These are phyloP conservation scores for Brettanomyces bruxellensis DNA, from an alignment of 805 yeast species.

Conservation along the genomic window DNA sequence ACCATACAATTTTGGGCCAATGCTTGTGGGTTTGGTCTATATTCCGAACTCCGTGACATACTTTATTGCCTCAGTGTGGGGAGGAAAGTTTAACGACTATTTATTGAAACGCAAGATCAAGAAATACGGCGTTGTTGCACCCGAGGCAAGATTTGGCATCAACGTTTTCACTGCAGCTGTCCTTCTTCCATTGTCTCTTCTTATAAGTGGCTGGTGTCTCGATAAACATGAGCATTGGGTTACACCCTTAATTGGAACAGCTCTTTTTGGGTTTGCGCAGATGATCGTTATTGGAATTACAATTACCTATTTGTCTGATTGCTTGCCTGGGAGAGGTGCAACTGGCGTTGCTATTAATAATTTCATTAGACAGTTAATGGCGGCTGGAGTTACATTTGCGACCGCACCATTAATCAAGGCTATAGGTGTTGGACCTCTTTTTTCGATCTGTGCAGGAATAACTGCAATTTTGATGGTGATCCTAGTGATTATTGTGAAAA, in stretches of 20 bases:
- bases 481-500: conserved; percentile 38
- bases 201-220: conserved; percentile 80
- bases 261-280: conserved; percentile 71
- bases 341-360: conserved; percentile 83
- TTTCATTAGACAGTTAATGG: conserved; percentile 60
- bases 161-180: conserved; percentile 60
- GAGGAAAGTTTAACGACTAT: conserved; percentile 73
- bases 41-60: conserved; percentile 80
- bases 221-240: conserved; percentile 64
- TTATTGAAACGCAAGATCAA: conserved; percentile 39
- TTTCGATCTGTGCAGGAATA: conserved; percentile 56
- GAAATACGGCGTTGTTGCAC: conserved; percentile 57
- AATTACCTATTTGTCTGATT: conserved; percentile 72
- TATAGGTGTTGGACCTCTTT: conserved; percentile 63
- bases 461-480: conserved; percentile 34
- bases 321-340: conserved; percentile 81
- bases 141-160: conserved; percentile 74
- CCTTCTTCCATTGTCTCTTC: conserved; percentile 51
- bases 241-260: conserved; percentile 72
- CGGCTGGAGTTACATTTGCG: conserved; percentile 68
- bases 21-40: conserved; percentile 66
- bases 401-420: conserved; percentile 63
- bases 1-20: conserved; percentile 63
- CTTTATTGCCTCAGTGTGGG: conserved; percentile 64
- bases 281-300: conserved; percentile 81